These are phyloP conservation scores for Citrus inodora DNA, from an alignment of 345 rosid species.

Conservation along the genomic window DNA sequence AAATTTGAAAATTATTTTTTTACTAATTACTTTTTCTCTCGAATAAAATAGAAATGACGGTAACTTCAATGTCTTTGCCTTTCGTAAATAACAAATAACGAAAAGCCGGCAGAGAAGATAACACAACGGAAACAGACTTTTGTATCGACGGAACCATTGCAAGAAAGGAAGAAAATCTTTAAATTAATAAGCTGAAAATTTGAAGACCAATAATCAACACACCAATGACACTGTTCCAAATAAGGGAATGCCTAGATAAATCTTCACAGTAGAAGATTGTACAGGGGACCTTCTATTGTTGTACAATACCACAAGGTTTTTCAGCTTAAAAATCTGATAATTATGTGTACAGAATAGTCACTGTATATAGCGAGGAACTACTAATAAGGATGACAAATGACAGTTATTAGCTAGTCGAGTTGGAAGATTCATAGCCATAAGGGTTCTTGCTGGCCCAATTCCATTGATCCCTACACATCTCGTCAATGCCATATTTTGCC, in stretches of 20 bases:
- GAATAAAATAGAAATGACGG: too few relatives aligned
- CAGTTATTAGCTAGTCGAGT: constrained; percentile 18
- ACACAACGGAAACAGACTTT: too few relatives aligned
- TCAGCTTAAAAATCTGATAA: constrained; percentile 6
- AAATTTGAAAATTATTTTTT: too few relatives aligned
- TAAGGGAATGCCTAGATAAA: constrained; percentile 8
- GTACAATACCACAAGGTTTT: neutral
- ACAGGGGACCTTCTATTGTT: neutral
- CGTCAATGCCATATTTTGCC: constrained; percentile 74
- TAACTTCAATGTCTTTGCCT: too few relatives aligned
- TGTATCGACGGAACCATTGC: neutral
- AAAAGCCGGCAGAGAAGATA: too few relatives aligned
- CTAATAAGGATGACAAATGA: neutral
- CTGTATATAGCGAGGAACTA: too few relatives aligned
- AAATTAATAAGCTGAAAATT: neutral
- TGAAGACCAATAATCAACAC: neutral
- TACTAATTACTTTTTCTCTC: too few relatives aligned
- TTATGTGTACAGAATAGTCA: neutral
- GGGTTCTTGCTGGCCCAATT: constrained; percentile 97
- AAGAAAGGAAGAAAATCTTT: neutral
- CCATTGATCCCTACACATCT: constrained; percentile 96
- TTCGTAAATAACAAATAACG: too few relatives aligned
- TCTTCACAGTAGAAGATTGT: neutral
- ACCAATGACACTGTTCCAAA: neutral
- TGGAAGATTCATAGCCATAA: constrained; percentile 68